A percentile compares a stretch with the other conserved stretches of the same genome.
Conservation (phyloP, 2,329 filamentous ascomycete genomes). For the Pseudogymnoascus sp. region DNA sequence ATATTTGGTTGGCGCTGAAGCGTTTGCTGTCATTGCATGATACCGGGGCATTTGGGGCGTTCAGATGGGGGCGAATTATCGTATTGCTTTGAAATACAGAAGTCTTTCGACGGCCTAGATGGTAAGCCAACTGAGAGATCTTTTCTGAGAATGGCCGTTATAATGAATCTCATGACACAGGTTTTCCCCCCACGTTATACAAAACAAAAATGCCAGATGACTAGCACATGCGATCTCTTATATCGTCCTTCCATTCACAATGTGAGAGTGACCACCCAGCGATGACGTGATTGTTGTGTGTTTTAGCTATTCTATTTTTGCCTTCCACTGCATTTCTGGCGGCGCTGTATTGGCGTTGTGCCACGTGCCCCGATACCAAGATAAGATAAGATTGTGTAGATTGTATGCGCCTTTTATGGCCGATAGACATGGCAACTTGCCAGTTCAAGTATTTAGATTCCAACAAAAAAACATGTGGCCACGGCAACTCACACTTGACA, state of each 20-base stretch:
- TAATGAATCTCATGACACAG: constrained; percentile 1
- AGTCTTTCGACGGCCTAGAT: background rate
- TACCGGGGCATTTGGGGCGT: constrained; percentile 7
- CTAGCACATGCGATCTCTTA: background rate
- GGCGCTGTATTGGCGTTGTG: background rate
- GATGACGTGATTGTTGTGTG: background rate
- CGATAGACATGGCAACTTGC: background rate
- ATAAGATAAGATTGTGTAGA: constrained; percentile 3
- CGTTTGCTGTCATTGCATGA: constrained; percentile 8
- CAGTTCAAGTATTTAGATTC: no score
- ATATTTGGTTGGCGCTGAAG: constrained; percentile 6
- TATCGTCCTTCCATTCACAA: constrained; percentile 3
- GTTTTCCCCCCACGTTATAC: background rate
- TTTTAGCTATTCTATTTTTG: constrained; percentile 9
- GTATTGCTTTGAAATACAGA: constrained; percentile 6
- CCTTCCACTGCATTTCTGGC: background rate
- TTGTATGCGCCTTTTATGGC: background rate
- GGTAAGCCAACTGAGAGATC: background rate
- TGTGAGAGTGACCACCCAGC: background rate
- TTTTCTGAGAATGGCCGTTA: background rate
- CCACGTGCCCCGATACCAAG: background rate
- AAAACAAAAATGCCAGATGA: background rate
- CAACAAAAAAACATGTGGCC: background rate
- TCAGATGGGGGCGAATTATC: background rate
- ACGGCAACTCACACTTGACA: background rate